Evolutionary conservation across 2,329 filamentous ascomycete genomes (phyloP), one percentile per base, ranked within the genome.

Genomic region (Talaromyces amestolkiae): DNA sequence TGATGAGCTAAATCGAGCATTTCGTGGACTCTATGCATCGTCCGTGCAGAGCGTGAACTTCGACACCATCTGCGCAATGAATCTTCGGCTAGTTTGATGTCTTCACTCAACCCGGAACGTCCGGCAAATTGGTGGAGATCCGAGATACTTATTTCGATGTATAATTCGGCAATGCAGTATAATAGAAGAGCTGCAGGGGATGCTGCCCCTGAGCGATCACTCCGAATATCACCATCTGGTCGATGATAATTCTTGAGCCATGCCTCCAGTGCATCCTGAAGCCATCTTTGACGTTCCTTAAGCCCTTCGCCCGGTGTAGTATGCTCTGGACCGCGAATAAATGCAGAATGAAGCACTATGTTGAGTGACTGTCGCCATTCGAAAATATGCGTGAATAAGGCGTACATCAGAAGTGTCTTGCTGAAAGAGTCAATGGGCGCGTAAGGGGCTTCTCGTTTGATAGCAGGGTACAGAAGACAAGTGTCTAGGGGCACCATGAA

Each of bases 401-500:
- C 53, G 27, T 66, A 66, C 33, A 66, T 66, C 8, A 66, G 53
- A 9, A 66, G 31, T 4, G 47, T 61, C 39, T 66, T 66, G 41
- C 65, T 35, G 45, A 61, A 65, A 43, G 43, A 61, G 41, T 58
- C 62, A 27, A 66, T 65, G 3, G 65, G 65, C n/a, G 65, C 65
- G 35, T 66, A 66, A 19, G 65, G 65, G 24, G 65, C 47, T 1
- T 66, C 62, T 5, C 53, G 61, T 51, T 65, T 45, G 31, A 58
- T 47, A 3, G 54, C 65, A 15, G 65, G 65, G 27, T 66, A 66
- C 10, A 66, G 22, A 37, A 66, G 62, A 37, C 65, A 66, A 17
- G 65, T 66, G 37, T 66, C 65, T 2, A 66, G 49, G 6, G 65
- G 65, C 8, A 66, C 65, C 65, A 66, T 66, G n/a, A 66, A 65